Percentiles rank a stretch among this genome's conserved stretches.
Conservation (phyloP, 208 protist species). For the Novymonas esmeraldas region DNA sequence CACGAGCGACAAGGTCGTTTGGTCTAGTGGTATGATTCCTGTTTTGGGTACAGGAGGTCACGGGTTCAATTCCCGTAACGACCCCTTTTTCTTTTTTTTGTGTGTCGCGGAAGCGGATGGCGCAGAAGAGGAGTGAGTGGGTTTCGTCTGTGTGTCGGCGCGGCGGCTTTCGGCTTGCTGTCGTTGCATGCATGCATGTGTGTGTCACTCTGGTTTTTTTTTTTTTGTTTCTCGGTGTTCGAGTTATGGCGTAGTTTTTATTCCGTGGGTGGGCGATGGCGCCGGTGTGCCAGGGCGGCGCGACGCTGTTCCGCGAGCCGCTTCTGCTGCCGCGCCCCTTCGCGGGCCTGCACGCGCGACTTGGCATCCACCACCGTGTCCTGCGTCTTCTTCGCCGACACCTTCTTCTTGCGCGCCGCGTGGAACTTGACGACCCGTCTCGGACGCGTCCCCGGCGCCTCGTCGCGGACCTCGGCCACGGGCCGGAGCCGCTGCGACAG, state of each 20-base stretch:
- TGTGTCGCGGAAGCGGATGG: background rate
- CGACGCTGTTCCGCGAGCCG: conserved; percentile 37
- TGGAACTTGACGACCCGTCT: conserved; percentile 45
- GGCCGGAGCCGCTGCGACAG: conserved; percentile 38
- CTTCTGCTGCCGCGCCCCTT: conserved; percentile 38
- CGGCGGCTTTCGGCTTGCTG: too few relatives aligned
- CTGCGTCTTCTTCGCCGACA: conserved; percentile 58
- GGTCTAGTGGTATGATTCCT: conserved; percentile 95
- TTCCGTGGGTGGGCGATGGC: conserved; percentile 3
- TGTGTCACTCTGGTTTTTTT: background rate
- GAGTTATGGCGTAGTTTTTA: too few relatives aligned
- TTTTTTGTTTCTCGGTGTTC: too few relatives aligned
- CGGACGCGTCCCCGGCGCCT: conserved; percentile 38
- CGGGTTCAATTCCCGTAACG: conserved; percentile 94
- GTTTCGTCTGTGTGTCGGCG: too few relatives aligned
- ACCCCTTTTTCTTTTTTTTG: conserved; percentile 30
- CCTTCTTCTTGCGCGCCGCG: conserved; percentile 16
- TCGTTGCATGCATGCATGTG: background rate
- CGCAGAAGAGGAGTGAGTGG: too few relatives aligned
- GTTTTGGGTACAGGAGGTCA: conserved; percentile 94
- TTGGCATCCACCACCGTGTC: conserved; percentile 26
- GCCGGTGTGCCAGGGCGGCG: conserved; percentile 26
- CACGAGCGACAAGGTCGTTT: conserved; percentile 76
- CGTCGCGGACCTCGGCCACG: conserved; percentile 59
- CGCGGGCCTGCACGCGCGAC: conserved; percentile 28